These are phyloP conservation scores for Fusarium verticillioides DNA, from an alignment of 2,329 filamentous ascomycete species.

Conservation along the genomic window DNA sequence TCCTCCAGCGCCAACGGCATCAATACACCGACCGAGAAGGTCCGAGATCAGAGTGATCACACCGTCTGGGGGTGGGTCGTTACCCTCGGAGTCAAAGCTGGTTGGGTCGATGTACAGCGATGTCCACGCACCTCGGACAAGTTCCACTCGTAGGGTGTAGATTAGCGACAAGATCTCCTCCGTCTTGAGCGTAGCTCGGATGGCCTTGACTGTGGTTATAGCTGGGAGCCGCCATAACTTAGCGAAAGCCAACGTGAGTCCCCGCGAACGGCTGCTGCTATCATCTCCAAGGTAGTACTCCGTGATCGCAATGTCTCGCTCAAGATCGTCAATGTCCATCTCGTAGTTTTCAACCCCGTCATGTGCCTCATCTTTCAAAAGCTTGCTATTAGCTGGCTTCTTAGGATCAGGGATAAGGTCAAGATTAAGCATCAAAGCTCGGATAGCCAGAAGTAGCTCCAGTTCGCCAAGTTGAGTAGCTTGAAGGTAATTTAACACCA, in stretches of 20 bases:
- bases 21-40: slow-evolving; percentile 77
- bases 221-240: slow-evolving; percentile 75
- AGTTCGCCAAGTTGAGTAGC: slow-evolving; percentile 72
- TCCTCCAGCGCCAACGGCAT: slow-evolving; percentile 78
- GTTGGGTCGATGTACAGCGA: slow-evolving; percentile 73
- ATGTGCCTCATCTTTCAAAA: slow-evolving; percentile 47
- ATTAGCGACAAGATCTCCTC: slow-evolving; percentile 78
- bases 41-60: slow-evolving; percentile 77
- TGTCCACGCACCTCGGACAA: slow-evolving; percentile 81
- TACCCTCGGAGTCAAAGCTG: slow-evolving; percentile 55
- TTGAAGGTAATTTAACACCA: slow-evolving; percentile 73
- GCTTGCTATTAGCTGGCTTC: slow-evolving; percentile 48
- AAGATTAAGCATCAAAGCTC: slow-evolving; percentile 75
- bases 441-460: slow-evolving; percentile 74
- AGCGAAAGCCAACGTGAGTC: slow-evolving; percentile 74
- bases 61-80: slow-evolving; percentile 67
- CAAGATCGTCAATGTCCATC: slow-evolving; percentile 69
- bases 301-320: slow-evolving; percentile 74
- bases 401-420: slow-evolving; percentile 63
- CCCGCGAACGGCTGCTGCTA: slow-evolving; percentile 69
- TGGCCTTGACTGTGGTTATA: slow-evolving; percentile 67
- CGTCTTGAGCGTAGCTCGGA: slow-evolving; percentile 72
- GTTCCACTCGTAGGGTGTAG: slow-evolving; percentile 76
- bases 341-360: slow-evolving; percentile 51
- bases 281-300: slow-evolving; percentile 75